These are phyloP conservation scores for Dactylis glomerata DNA, from an alignment of 176 grass and related monocot genomes.

Conservation along the genomic window DNA sequence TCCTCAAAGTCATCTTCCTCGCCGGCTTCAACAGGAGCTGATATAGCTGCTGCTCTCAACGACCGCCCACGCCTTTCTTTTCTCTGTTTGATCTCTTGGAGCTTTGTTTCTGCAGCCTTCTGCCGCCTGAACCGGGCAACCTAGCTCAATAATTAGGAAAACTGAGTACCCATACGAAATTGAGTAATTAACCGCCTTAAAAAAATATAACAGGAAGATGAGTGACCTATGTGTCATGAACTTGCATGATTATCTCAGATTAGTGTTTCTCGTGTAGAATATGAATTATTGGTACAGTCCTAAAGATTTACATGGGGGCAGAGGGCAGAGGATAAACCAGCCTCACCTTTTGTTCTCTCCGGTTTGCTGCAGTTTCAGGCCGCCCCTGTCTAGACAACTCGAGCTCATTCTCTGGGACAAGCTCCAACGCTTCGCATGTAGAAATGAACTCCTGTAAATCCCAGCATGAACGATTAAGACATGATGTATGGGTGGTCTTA, in stretches of 20 bases:
- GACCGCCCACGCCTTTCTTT: constrained; percentile 72
- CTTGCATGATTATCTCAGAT: background rate
- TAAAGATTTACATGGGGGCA: background rate
- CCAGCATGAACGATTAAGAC: background rate
- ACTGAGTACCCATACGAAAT: background rate
- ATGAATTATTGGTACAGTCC: background rate
- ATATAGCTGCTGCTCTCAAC: constrained; percentile 67
- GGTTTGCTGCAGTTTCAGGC: constrained; percentile 42
- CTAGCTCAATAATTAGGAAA: constrained; percentile 27
- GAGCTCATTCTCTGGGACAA: constrained; percentile 70
- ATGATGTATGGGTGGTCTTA: background rate
- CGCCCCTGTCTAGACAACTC: constrained; percentile 41
- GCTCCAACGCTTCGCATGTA: constrained; percentile 72
- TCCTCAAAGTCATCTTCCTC: constrained; percentile 78
- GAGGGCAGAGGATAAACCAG: background rate
- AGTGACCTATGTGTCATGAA: background rate
- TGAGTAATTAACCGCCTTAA: background rate
- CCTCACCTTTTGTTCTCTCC: constrained; percentile 77
- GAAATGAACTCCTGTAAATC: constrained; percentile 77
- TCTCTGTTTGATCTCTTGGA: constrained; percentile 86
- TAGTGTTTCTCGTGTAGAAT: background rate
- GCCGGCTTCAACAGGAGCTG: constrained; percentile 57
- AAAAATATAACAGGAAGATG: background rate
- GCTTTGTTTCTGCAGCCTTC: constrained; percentile 71
- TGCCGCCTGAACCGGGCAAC: constrained; percentile 71